Conservation (phyloP, 768 basidiomycete species). For the Auriscalpium orientale region DNA sequence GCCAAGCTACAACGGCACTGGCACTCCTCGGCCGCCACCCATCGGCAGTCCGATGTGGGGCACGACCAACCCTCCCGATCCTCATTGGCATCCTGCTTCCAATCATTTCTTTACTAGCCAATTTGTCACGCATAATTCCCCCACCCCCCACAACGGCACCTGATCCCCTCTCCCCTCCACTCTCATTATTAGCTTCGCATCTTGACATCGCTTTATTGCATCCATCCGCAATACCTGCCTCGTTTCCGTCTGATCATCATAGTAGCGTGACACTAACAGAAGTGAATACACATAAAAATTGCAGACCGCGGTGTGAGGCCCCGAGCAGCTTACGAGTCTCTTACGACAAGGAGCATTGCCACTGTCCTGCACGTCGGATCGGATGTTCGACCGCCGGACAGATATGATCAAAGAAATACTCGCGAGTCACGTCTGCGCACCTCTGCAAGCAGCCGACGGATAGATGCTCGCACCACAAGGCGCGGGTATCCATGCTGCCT, state of each 20-base stretch:
- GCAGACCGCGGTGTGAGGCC: too few relatives aligned
- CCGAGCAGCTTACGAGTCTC: too few relatives aligned
- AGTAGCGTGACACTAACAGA: background rate
- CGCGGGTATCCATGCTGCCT: too few relatives aligned
- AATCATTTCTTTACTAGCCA: constrained; percentile 37
- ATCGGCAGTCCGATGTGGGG: constrained; percentile 15
- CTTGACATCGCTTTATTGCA: constrained; percentile 17
- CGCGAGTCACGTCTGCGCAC: too few relatives aligned
- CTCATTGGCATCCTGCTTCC: constrained; percentile 45
- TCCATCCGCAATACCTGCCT: constrained; percentile 21
- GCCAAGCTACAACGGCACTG: constrained; percentile 6
- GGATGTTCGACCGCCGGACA: too few relatives aligned
- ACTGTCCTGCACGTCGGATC: too few relatives aligned
- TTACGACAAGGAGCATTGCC: too few relatives aligned
- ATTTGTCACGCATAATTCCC: constrained; percentile 43
- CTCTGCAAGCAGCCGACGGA: too few relatives aligned
- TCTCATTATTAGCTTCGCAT: constrained; percentile 12
- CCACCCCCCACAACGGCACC: constrained; percentile 33
- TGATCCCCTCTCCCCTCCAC: constrained; percentile 15
- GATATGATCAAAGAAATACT: too few relatives aligned
- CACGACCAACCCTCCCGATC: constrained; percentile 14
- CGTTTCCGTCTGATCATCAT: constrained; percentile 8
- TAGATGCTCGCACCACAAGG: too few relatives aligned
- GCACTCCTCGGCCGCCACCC: constrained; percentile 16
- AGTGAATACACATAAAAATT: background rate